Evolutionary conservation across 129 eudicot species (phyloP), one percentile per base, ranked within the genome.

Genomic region (Centrapalus pauciflorus): DNA sequence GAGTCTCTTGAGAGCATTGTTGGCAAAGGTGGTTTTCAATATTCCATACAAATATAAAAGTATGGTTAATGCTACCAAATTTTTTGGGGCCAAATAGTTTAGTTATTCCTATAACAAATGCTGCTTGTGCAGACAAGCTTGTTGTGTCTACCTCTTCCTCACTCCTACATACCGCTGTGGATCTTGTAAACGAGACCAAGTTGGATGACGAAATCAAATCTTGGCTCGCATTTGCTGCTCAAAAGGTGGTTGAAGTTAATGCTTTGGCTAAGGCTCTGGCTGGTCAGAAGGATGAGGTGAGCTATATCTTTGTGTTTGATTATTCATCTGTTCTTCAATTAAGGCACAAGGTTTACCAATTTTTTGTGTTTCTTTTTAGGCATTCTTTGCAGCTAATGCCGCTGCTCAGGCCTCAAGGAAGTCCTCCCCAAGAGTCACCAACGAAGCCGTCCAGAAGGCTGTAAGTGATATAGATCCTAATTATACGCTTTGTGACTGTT

Each of bases 221-320:
- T 7, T 92, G 98, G 98, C 83, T 92, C 40, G 98, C 98, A 65
- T 92, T 92, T 79, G 96, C 98, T 37, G 98, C 98, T 41, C 98
- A 92, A 55, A 92, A 92, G 77, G 86, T 92, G 23, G 83, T 87
- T 70, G 98, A 92, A 82, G 98, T 92, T 40, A 75, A 86, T 77
- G 95, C 96, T 27, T 73, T 92, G 90, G 98, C 98, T 66, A 92
- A 92, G 85, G 98, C 95, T 51, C 74, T 92, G 55, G 70, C 71
- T 67, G 95, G 98, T 43, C 71, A 83, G 23, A 88, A 85, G 84
- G 95, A 92, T 52, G 96, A 92, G 91, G 97, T 91, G 68, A 19
- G 9, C 19, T 0, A 45, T 71, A 23, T 27, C 12, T 34, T 33
- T 51, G 2, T 50, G 35, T 67, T 50, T 33, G 33, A 4, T 4